Conservation (phyloP, 192 early-diverging fungal species). For the Coemansia sp. region DNA sequence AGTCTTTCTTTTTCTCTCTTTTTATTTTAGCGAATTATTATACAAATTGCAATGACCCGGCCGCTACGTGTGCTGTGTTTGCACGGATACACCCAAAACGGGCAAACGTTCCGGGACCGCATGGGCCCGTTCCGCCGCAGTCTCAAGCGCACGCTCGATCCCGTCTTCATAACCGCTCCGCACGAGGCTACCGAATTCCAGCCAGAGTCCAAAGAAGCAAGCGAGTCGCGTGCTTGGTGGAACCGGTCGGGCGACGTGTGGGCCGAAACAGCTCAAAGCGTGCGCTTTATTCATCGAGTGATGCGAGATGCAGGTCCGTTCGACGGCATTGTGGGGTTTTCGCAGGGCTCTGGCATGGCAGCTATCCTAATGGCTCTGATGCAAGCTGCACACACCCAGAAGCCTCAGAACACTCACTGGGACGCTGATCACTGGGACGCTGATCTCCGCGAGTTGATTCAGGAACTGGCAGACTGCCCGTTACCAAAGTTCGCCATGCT, state of each 20-base stretch:
- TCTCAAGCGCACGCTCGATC: constrained; percentile 17
- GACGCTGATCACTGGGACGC: not conserved
- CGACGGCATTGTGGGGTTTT: constrained; percentile 43
- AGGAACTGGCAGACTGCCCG: not conserved
- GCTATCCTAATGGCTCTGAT: constrained; percentile 24
- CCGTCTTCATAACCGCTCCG: constrained; percentile 32
- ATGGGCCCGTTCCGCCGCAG: constrained; percentile 36
- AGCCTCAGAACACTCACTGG: too few species aligned
- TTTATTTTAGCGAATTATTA: not conserved
- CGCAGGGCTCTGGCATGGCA: constrained; percentile 47
- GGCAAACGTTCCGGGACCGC: constrained; percentile 36
- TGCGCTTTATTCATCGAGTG: not conserved
- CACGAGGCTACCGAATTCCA: constrained; percentile 20
- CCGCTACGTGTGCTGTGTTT: constrained; percentile 40
- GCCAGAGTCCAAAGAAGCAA: not conserved
- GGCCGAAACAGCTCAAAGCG: constrained; percentile 17
- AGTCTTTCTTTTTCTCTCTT: not conserved
- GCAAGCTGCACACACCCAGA: not conserved
- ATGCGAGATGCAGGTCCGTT: constrained; percentile 30
- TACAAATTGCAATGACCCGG: constrained; percentile 1
- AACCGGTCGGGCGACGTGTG: constrained; percentile 14
- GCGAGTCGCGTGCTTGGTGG: constrained; percentile 24
- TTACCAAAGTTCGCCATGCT: constrained; percentile 20
- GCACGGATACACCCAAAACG: constrained; percentile 53
- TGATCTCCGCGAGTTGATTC: not conserved